Percentiles rank a stretch among this genome's conserved stretches.
Evolutionary conservation across 2,329 filamentous ascomycete species (phyloP).

Genomic region (Talaromyces sp.): DNA sequence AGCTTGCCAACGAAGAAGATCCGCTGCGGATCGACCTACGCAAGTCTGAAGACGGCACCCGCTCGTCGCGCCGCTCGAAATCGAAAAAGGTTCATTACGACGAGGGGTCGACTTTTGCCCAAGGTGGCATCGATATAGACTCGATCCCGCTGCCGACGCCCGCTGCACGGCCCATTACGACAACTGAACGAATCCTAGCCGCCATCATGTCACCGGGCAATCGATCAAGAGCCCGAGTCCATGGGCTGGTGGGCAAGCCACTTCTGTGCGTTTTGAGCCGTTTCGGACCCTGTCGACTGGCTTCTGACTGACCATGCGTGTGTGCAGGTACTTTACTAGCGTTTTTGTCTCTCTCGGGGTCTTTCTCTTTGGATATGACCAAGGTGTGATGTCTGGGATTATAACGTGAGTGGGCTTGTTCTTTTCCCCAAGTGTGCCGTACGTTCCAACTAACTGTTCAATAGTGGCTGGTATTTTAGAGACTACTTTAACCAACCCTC

Average conservation of each 20-base stretch:
- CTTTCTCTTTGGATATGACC: conserved; percentile 61
- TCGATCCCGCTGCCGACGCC: conserved; percentile 71
- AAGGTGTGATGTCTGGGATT: conserved; percentile 64
- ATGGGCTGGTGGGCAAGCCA: conserved; percentile 93
- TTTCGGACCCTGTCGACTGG: not conserved
- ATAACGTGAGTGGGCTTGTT: conserved; percentile 50
- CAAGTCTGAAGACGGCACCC: conserved; percentile 56
- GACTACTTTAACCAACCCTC: conserved; percentile 90
- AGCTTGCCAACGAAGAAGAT: conserved; percentile 76
- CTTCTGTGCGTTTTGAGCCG: conserved; percentile 62
- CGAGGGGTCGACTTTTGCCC: conserved; percentile 7
- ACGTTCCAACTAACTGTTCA: conserved; percentile 12
- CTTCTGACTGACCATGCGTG: not conserved
- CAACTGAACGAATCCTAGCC: conserved; percentile 66
- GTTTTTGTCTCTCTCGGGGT: conserved; percentile 63
- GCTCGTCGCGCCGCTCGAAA: conserved; percentile 26
- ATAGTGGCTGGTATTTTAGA: conserved; percentile 77
- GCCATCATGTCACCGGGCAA: conserved; percentile 79
- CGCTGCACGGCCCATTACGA: conserved; percentile 56
- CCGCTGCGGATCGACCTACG: conserved; percentile 67
- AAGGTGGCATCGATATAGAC: conserved; percentile 31
- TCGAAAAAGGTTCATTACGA: conserved; percentile 59
- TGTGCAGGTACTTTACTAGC: conserved; percentile 80
- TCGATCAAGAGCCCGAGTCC: conserved; percentile 62
- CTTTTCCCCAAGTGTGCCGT: not conserved